These are phyloP conservation scores for Puya raimondii DNA, from an alignment of 176 grass and related monocot species.

Conservation along the genomic window DNA sequence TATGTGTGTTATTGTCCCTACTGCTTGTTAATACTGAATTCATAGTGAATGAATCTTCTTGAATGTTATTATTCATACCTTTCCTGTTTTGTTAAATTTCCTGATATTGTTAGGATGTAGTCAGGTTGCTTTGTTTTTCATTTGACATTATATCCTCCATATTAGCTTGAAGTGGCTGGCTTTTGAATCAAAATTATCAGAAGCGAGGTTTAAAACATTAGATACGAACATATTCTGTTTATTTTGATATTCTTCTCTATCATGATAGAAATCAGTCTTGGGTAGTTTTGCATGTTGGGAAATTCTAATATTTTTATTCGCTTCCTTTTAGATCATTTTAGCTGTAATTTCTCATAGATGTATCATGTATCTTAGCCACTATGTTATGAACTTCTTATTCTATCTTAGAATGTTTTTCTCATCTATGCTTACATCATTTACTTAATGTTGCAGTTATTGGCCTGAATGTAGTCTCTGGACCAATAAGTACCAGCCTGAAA, in stretches of 20 bases:
- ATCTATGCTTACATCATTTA: slow-evolving; percentile 5
- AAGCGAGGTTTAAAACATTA: not conserved
- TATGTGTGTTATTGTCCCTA: no score
- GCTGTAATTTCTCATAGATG: not conserved
- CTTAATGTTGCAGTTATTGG: slow-evolving; percentile 33
- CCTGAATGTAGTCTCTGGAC: slow-evolving; percentile 57
- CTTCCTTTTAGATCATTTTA: not conserved
- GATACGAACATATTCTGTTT: not conserved
- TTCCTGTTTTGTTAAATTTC: no score
- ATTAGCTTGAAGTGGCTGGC: not conserved
- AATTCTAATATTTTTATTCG: not conserved
- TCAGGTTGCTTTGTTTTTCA: no score
- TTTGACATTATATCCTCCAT: no score
- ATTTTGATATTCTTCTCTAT: not conserved
- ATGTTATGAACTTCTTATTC: not conserved
- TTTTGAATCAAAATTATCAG: not conserved
- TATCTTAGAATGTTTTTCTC: not conserved
- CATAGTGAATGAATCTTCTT: not conserved
- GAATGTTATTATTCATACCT: not conserved
- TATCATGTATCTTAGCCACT: not conserved
- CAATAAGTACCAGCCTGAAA: slow-evolving; percentile 77
- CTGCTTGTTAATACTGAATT: no score
- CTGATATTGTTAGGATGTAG: no score
- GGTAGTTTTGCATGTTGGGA: not conserved
- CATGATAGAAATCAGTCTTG: not conserved